Percentiles rank a stretch among this genome's conserved stretches.
Conservation (phyloP, 108 stramenopile genomes). For the Poteriospumella lacustris region DNA sequence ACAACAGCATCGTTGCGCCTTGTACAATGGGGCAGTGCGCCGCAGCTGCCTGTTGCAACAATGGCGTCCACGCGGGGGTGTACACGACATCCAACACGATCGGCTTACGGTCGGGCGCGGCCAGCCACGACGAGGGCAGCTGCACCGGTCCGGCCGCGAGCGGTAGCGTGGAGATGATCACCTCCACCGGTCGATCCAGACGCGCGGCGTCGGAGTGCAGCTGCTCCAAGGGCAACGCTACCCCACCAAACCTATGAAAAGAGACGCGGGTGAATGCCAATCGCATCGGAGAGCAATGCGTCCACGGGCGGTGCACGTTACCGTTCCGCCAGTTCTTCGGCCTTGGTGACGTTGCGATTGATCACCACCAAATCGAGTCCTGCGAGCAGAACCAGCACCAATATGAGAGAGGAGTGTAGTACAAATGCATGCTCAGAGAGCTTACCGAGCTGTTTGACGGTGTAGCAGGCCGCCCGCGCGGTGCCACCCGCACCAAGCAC, state of each 20-base stretch:
- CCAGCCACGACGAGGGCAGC: not conserved
- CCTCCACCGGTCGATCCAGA: conserved; percentile 54
- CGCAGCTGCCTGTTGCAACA: conserved; percentile 59
- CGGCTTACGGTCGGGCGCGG: conserved; percentile 59
- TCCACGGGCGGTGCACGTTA: conserved; percentile 76
- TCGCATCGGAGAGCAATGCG: conserved; percentile 49
- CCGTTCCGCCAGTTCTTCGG: conserved; percentile 69
- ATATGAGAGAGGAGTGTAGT: no score
- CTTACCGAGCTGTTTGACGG: conserved; percentile 40
- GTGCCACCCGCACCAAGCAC: conserved; percentile 74
- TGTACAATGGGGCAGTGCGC: conserved; percentile 50
- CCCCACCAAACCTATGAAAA: not conserved
- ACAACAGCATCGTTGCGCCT: conserved; percentile 95
- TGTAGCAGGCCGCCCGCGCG: conserved; percentile 87
- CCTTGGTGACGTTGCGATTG: conserved; percentile 86
- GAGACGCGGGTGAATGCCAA: conserved; percentile 36
- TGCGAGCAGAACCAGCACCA: conserved; percentile 65
- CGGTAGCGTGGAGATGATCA: conserved; percentile 86
- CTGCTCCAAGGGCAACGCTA: not conserved
- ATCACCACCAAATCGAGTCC: conserved; percentile 77
- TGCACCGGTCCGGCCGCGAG: conserved; percentile 58
- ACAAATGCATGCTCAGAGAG: not conserved
- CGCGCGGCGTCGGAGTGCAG: not conserved
- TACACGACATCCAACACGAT: conserved; percentile 77
- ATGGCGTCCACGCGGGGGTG: conserved; percentile 80